phyloP scores from a whole-genome alignment of 768 basidiomycete species.

The Paxillus ammoniavirescens region DNA sequence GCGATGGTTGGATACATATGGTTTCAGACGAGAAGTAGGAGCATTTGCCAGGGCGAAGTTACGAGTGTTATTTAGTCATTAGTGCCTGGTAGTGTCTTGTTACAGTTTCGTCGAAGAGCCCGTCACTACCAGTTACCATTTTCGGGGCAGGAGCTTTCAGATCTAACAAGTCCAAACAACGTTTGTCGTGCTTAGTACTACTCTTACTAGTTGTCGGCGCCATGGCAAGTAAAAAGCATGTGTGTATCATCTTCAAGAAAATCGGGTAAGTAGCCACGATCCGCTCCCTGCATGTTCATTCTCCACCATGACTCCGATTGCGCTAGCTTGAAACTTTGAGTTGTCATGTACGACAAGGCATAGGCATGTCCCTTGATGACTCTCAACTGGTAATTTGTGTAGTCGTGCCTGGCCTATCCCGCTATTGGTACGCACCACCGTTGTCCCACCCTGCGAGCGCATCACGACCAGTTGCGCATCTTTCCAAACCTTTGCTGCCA shows the following conservation, averaged over 20 bases:
- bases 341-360: conserved; percentile 2
- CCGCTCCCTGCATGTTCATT: conserved; percentile 1
- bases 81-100: no score
- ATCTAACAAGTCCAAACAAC: no score
- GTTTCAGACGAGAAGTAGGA: no score
- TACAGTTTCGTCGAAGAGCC: no score
- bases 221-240: no score
- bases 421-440: background rate
- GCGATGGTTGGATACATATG: no score
- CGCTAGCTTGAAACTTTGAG: conserved; percentile 2
- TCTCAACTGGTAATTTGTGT: conserved; percentile 3
- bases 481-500: conserved; percentile 4
- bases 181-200: no score
- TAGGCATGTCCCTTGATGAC: background rate
- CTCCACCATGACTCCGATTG: conserved; percentile 3
- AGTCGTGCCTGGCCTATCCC: conserved; percentile 2
- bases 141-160: no score
- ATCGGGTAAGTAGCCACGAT: conserved; percentile 2
- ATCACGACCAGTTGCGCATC: background rate
- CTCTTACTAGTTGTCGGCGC: no score
- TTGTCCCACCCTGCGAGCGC: conserved; percentile 3
- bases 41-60: no score
- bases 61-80: no score
- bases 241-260: conserved; percentile 11
- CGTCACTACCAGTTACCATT: no score